Evolutionary conservation across 108 stramenopile species (phyloP).

Genomic region (Discostella pseudostelligera): DNA sequence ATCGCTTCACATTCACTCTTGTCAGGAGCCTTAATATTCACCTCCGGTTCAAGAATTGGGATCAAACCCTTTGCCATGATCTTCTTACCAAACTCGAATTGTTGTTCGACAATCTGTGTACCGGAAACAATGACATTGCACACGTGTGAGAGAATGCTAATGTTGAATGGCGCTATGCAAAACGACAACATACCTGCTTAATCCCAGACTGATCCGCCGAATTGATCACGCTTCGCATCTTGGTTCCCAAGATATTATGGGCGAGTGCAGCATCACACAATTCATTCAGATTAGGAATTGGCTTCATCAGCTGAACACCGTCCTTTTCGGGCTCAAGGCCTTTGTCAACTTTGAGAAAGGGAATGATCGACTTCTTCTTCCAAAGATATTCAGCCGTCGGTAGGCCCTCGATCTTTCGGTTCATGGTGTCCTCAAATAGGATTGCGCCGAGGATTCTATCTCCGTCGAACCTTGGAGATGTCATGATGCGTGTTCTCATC

Average conservation of each 20-base stretch:
- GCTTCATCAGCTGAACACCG: slow-evolving; percentile 85
- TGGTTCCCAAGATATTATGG: slow-evolving; percentile 76
- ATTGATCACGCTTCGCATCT: slow-evolving; percentile 76
- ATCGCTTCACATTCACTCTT: slow-evolving; percentile 66
- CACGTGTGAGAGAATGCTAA: background rate
- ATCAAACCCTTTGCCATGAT: slow-evolving; percentile 62
- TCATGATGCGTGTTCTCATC: slow-evolving; percentile 78
- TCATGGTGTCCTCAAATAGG: slow-evolving; percentile 85
- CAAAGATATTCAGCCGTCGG: slow-evolving; percentile 69
- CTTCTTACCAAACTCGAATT: slow-evolving; percentile 72
- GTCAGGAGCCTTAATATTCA: slow-evolving; percentile 61
- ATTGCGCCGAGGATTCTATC: slow-evolving; percentile 65
- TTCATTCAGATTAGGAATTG: slow-evolving; percentile 58
- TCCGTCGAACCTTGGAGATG: slow-evolving; percentile 62
- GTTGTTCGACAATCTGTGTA: slow-evolving; percentile 68
- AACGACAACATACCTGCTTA: slow-evolving; percentile 21
- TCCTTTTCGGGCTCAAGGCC: slow-evolving; percentile 59
- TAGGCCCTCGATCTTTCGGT: slow-evolving; percentile 61
- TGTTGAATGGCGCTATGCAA: background rate
- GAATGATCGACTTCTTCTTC: slow-evolving; percentile 67
- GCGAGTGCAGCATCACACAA: slow-evolving; percentile 52
- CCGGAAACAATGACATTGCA: background rate
- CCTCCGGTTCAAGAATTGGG: slow-evolving; percentile 86
- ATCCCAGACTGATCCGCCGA: slow-evolving; percentile 67
- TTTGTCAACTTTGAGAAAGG: slow-evolving; percentile 80